Conservation (phyloP, 2,329 filamentous ascomycete species). For the Ampelomyces quisqualis region DNA sequence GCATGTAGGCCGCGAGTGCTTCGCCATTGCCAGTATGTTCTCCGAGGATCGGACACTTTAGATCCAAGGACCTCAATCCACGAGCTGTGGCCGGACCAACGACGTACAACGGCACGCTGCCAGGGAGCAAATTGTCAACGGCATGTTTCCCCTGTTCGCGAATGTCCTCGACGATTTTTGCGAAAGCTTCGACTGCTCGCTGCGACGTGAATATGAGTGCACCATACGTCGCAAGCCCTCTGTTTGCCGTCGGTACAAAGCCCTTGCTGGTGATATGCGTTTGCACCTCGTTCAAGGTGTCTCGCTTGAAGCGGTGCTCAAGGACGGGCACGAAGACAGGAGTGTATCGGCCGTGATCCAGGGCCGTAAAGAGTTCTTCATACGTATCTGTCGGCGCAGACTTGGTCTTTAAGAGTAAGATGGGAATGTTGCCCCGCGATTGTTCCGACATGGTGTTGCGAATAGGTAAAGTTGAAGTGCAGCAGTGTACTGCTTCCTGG, state of each 20-base stretch:
- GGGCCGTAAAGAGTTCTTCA: slow-evolving; percentile 62
- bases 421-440: slow-evolving; percentile 46
- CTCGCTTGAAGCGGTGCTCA: slow-evolving; percentile 66
- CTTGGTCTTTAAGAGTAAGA: slow-evolving; percentile 76
- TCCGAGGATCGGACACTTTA: slow-evolving; percentile 66
- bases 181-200: slow-evolving; percentile 77
- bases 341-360: slow-evolving; percentile 54
- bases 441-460: slow-evolving; percentile 28
- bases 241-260: slow-evolving; percentile 32
- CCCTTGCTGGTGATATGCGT: slow-evolving; percentile 52
- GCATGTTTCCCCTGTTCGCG: slow-evolving; percentile 36
- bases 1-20: slow-evolving; percentile 72
- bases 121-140: slow-evolving; percentile 44
- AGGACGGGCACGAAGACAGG: slow-evolving; percentile 76
- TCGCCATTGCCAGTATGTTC: slow-evolving; percentile 84
- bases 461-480: slow-evolving; percentile 26
- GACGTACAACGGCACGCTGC: slow-evolving; percentile 67
- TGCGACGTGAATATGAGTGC: slow-evolving; percentile 85
- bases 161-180: slow-evolving; percentile 60
- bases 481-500: slow-evolving; percentile 20
- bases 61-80: slow-evolving; percentile 60
- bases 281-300: slow-evolving; percentile 58
- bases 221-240: slow-evolving; percentile 56
- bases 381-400: slow-evolving; percentile 72
- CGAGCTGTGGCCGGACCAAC: slow-evolving; percentile 80